Conservation (phyloP, 2,329 filamentous ascomycete species). For the Chalara sp. region DNA sequence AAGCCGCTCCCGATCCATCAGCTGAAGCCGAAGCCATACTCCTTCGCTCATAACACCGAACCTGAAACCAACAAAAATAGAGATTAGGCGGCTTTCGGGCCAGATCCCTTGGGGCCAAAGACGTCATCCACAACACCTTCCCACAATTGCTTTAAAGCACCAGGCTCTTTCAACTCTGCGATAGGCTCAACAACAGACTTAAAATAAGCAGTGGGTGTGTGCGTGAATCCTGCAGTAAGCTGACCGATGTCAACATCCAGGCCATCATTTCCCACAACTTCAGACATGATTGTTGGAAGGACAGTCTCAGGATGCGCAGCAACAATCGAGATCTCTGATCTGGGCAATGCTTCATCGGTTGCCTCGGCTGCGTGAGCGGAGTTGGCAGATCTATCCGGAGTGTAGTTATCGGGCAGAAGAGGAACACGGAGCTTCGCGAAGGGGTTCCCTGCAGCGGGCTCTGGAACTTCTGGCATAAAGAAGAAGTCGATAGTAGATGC, state of each 20-base stretch:
- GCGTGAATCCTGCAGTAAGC: slow-evolving; percentile 32
- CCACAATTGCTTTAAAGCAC: slow-evolving; percentile 49
- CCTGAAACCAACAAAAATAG: too few species aligned
- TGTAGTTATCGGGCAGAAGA: slow-evolving; percentile 53
- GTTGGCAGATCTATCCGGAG: slow-evolving; percentile 18
- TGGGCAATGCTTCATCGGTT: slow-evolving; percentile 33
- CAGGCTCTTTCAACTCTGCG: slow-evolving; percentile 24
- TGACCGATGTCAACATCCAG: slow-evolving; percentile 48
- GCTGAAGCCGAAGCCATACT: too few species aligned
- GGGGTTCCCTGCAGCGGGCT: slow-evolving; percentile 18
- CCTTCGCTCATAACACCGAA: too few species aligned
- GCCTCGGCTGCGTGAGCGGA: slow-evolving; percentile 38
- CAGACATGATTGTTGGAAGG: slow-evolving; percentile 42
- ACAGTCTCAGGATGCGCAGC: slow-evolving; percentile 49
- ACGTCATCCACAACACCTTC: slow-evolving; percentile 49
- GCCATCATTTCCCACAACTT: slow-evolving; percentile 43
- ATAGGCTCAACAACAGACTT: neutral
- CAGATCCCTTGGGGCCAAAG: slow-evolving; percentile 14
- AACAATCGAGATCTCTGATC: slow-evolving; percentile 46
- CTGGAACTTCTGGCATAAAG: slow-evolving; percentile 42
- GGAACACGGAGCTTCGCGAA: slow-evolving; percentile 46
- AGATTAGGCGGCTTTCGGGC: too few species aligned
- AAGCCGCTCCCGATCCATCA: too few species aligned
- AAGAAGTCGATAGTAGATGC: slow-evolving; percentile 36
- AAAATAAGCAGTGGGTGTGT: slow-evolving; percentile 25